phyloP scores from a whole-genome alignment of 257 asterid genomes.

The Fraxinus quadrangulata region DNA sequence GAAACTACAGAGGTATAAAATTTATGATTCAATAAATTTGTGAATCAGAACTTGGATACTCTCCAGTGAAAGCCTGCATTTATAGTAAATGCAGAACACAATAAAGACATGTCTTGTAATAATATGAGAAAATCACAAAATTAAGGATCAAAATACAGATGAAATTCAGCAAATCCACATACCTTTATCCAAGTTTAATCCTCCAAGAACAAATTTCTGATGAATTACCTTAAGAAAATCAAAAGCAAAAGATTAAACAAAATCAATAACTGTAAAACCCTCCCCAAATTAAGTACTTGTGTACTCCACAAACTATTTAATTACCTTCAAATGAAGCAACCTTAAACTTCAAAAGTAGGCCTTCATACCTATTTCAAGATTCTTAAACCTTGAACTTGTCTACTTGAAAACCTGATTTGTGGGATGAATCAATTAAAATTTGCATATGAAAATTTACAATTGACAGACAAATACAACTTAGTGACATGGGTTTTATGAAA shows the following conservation, averaged over 20 bases:
- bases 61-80: constrained; percentile 19
- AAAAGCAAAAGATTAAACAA: constrained; percentile 2
- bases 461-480: constrained; percentile 23
- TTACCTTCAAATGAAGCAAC: constrained; percentile 54
- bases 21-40: not conserved
- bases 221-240: constrained; percentile 3
- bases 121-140: not conserved
- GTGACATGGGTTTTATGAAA: constrained; percentile 30
- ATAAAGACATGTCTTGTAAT: not conserved
- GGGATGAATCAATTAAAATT: constrained; percentile 15
- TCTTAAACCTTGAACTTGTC: not conserved
- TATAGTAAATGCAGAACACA: constrained; percentile 8
- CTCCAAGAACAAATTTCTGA: constrained; percentile 1
- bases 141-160: constrained; percentile 13
- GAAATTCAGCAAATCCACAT: constrained; percentile 21
- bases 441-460: constrained; percentile 18
- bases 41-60: constrained; percentile 8
- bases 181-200: constrained; percentile 27
- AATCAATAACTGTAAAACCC: not conserved
- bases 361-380: constrained; percentile 9
- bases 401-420: constrained; percentile 5
- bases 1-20: not conserved
- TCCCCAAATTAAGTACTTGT: no score
- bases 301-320: not conserved
- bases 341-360: constrained; percentile 29